Percentiles rank a stretch among this genome's conserved stretches.
phyloP scores from a whole-genome alignment of 257 asterid genomes.

The Gentiana dahurica region DNA sequence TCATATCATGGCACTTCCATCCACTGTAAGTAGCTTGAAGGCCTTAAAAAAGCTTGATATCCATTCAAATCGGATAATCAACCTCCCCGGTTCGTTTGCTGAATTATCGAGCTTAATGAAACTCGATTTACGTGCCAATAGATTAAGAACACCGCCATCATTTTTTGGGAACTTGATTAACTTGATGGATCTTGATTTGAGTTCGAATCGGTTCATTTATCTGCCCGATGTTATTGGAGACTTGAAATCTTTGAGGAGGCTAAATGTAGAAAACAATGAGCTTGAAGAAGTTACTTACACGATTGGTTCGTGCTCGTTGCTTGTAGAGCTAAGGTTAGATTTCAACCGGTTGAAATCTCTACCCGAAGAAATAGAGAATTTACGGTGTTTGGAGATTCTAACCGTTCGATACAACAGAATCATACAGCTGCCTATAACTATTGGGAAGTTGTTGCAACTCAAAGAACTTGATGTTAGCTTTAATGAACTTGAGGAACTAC shows the following conservation, averaged over 20 bases:
- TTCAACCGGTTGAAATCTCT: conserved; percentile 70
- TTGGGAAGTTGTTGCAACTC: conserved; percentile 42
- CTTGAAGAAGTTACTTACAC: conserved; percentile 69
- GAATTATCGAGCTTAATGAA: conserved; percentile 45
- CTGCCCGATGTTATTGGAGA: conserved; percentile 54
- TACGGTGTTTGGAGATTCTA: conserved; percentile 54
- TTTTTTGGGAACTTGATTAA: conserved; percentile 53
- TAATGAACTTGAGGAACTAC: conserved; percentile 67
- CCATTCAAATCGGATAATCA: conserved; percentile 63
- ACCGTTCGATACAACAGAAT: conserved; percentile 61
- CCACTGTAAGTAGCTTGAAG: conserved; percentile 37
- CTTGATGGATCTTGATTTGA: conserved; percentile 52
- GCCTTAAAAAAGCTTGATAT: conserved; percentile 46
- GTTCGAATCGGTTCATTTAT: conserved; percentile 45
- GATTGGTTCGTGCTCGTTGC: conserved; percentile 57
- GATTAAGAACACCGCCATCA: conserved; percentile 60
- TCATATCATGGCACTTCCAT: conserved; percentile 75
- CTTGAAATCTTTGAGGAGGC: conserved; percentile 40
- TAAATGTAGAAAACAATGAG: conserved; percentile 48
- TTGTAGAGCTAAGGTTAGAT: conserved; percentile 60
- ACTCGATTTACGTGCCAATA: conserved; percentile 50
- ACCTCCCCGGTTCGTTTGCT: conserved; percentile 72
- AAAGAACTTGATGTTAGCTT: conserved; percentile 73
- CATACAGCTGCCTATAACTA: conserved; percentile 45
- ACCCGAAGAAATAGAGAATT: conserved; percentile 61